These are phyloP conservation scores for Oropetium thomaeum DNA, from an alignment of 176 grass and related monocot genomes.

Conservation along the genomic window DNA sequence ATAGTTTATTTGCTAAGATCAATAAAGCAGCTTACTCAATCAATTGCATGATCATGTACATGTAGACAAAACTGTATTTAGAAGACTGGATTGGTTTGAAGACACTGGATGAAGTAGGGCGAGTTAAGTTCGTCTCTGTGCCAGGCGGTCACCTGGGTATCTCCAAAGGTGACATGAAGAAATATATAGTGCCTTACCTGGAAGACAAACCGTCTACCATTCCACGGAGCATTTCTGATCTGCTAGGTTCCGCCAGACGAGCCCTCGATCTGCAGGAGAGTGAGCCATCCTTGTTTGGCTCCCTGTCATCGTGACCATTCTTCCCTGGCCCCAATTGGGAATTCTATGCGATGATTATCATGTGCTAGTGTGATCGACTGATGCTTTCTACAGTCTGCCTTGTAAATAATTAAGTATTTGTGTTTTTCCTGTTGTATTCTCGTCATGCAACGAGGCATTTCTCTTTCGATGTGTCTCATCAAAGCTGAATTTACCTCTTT, in stretches of 20 bases:
- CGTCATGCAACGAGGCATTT: neutral
- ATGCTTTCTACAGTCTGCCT: neutral
- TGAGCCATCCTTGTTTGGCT: neutral
- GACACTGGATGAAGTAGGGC: slow-evolving; percentile 68
- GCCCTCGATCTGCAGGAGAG: slow-evolving; percentile 14
- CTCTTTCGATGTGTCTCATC: neutral
- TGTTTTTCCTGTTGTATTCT: neutral
- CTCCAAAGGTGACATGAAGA: slow-evolving; percentile 74
- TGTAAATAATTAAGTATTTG: neutral
- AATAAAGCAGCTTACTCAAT: neutral
- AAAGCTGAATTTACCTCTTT: neutral
- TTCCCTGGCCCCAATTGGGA: neutral
- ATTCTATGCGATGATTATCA: neutral
- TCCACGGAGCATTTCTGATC: neutral
- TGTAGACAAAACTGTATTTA: slow-evolving; percentile 69
- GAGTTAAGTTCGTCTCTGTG: slow-evolving; percentile 70
- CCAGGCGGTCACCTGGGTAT: slow-evolving; percentile 81
- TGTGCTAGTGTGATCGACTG: neutral
- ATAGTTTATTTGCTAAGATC: neutral
- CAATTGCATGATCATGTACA: neutral
- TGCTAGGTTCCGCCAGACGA: slow-evolving; percentile 14
- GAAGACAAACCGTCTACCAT: neutral
- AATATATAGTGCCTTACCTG: slow-evolving; percentile 81
- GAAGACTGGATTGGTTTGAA: slow-evolving; percentile 95
- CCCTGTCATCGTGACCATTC: neutral